Conservation (phyloP, 257 asterid genomes). For the Przewalskia tangutica region DNA sequence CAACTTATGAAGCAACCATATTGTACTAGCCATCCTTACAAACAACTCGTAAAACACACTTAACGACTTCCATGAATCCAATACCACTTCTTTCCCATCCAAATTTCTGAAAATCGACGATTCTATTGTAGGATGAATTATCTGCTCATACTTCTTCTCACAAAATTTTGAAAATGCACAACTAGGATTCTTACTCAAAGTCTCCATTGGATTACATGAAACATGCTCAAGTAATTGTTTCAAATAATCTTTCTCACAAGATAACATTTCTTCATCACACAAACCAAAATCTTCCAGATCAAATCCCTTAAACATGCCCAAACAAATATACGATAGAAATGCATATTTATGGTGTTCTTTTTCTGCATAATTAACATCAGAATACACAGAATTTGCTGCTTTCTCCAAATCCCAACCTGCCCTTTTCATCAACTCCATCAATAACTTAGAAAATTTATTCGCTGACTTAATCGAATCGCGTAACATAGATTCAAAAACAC, state of each 20-base stretch:
- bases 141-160: constrained; percentile 70
- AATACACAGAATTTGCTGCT: constrained; percentile 54
- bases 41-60: constrained; percentile 70
- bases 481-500: constrained; percentile 76
- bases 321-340: constrained; percentile 55
- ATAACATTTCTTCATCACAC: constrained; percentile 13
- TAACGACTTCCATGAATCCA: constrained; percentile 84
- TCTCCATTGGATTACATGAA: constrained; percentile 68
- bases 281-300: constrained; percentile 57
- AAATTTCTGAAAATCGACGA: constrained; percentile 65
- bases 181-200: constrained; percentile 53
- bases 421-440: constrained; percentile 65
- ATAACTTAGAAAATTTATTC: constrained; percentile 56
- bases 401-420: constrained; percentile 82
- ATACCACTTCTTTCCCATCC: constrained; percentile 66
- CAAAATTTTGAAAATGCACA: constrained; percentile 67
- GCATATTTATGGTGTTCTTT: constrained; percentile 63
- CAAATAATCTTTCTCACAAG: constrained; percentile 25
- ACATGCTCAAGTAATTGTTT: constrained; percentile 63
- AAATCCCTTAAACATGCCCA: constrained; percentile 72
- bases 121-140: constrained; percentile 88
- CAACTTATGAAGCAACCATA: constrained; percentile 87
- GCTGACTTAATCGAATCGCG: constrained; percentile 53
- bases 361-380: constrained; percentile 44
- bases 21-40: constrained; percentile 82